Conservation (phyloP, 2,329 filamentous ascomycete species). For the Exophiala alcalophila region DNA sequence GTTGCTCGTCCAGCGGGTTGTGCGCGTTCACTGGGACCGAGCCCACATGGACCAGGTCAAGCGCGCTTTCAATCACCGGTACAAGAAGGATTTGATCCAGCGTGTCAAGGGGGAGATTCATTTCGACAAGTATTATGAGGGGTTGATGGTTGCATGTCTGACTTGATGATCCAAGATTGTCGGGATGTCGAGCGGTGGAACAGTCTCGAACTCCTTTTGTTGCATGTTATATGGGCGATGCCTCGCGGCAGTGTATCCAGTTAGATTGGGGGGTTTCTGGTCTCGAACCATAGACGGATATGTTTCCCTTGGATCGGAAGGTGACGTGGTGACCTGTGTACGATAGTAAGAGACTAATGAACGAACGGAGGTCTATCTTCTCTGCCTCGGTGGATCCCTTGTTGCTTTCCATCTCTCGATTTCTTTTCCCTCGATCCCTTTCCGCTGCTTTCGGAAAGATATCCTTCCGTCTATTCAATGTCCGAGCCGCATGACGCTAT, state of each 20-base stretch:
- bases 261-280: not conserved
- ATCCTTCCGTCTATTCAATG: no score
- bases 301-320: no score
- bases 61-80: constrained; percentile 70
- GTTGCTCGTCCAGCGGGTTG: constrained; percentile 71
- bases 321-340: no score
- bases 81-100: constrained; percentile 62
- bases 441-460: no score
- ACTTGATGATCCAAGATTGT: constrained; percentile 33
- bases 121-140: constrained; percentile 69
- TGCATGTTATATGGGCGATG: not conserved
- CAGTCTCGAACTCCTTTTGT: no score
- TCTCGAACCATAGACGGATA: not conserved
- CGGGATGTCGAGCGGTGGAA: no score
- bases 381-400: no score
- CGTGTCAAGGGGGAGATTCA: constrained; percentile 77
- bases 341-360: no score
- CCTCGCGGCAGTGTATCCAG: constrained; percentile 6
- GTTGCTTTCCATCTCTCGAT: no score
- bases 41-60: constrained; percentile 73
- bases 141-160: constrained; percentile 66
- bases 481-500: no score
- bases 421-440: no score
- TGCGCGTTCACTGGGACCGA: constrained; percentile 80
- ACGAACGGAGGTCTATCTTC: no score